Evolutionary conservation across 805 yeast species (phyloP).

Genomic region (Zygoascus bituminiphila): DNA sequence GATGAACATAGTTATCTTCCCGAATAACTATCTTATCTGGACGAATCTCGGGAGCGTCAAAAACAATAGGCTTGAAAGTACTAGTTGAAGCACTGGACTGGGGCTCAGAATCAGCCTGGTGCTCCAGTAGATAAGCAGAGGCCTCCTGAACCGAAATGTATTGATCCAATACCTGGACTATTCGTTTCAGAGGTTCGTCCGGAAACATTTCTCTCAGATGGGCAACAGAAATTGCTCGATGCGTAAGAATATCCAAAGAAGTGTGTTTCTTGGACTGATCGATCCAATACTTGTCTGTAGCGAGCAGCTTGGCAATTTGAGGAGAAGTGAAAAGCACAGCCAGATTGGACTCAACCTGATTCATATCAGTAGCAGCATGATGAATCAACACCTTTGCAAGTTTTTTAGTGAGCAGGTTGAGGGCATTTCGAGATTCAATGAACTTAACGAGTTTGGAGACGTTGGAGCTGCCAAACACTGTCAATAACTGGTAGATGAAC

Average conservation of each 20-base stretch:
- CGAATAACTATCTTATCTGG: background rate
- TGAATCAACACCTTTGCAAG: background rate
- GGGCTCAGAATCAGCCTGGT: constrained; percentile 29
- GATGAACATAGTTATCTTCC: constrained; percentile 17
- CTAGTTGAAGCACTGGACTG: constrained; percentile 5
- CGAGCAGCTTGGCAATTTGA: background rate
- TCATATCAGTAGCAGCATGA: background rate
- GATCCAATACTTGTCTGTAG: constrained; percentile 4
- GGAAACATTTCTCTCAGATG: constrained; percentile 55
- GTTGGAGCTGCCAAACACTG: background rate
- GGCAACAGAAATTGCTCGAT: constrained; percentile 1
- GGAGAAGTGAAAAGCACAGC: constrained; percentile 1
- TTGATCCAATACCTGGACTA: constrained; percentile 40
- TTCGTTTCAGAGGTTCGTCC: constrained; percentile 39
- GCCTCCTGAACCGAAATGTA: constrained; percentile 48
- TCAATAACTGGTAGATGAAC: background rate
- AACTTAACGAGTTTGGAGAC: background rate
- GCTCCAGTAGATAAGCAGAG: constrained; percentile 54
- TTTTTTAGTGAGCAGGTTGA: background rate
- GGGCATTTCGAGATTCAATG: background rate
- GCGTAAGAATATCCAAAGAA: background rate
- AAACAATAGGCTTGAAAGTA: background rate
- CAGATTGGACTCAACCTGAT: background rate
- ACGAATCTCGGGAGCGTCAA: background rate
- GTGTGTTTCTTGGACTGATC: background rate